These are phyloP conservation scores for Pseudocercospora ulei DNA, from an alignment of 2,329 filamentous ascomycete genomes.

Conservation along the genomic window DNA sequence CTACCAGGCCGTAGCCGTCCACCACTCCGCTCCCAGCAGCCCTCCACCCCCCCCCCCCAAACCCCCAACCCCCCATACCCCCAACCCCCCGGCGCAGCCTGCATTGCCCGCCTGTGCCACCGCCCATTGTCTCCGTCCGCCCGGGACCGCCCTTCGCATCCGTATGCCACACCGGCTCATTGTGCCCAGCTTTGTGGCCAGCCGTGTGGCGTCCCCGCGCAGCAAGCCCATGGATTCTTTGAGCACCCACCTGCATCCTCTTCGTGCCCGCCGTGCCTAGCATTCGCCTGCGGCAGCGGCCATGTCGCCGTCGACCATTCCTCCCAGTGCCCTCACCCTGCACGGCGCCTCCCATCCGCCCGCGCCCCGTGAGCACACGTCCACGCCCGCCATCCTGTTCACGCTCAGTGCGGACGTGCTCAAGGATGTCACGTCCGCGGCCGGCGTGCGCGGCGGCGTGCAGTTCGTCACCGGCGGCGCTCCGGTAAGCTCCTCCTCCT, in stretches of 20 bases:
- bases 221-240: constrained; percentile 24
- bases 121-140: constrained; percentile 18
- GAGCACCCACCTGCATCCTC: constrained; percentile 10
- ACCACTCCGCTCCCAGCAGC: no score
- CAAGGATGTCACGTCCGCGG: constrained; percentile 31
- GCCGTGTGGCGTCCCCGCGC: constrained; percentile 19
- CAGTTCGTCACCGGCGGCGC: constrained; percentile 32
- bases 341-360: constrained; percentile 22
- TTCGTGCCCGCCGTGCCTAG: constrained; percentile 10
- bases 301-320: constrained; percentile 21
- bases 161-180: constrained; percentile 17
- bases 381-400: constrained; percentile 28
- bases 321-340: constrained; percentile 26
- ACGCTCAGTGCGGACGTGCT: constrained; percentile 30
- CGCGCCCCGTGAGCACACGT: constrained; percentile 17
- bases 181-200: constrained; percentile 21
- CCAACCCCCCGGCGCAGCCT: no score
- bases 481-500: no score
- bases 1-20: no score
- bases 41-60: no score
- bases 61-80: no score
- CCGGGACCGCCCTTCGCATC: constrained; percentile 16
- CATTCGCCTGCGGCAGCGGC: constrained; percentile 7
- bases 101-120: no score
- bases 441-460: constrained; percentile 25